A percentile compares a stretch with the other conserved stretches of the same genome.
These are phyloP conservation scores for Ogataea degrootiae DNA, from an alignment of 805 yeast species.

Conservation along the genomic window DNA sequence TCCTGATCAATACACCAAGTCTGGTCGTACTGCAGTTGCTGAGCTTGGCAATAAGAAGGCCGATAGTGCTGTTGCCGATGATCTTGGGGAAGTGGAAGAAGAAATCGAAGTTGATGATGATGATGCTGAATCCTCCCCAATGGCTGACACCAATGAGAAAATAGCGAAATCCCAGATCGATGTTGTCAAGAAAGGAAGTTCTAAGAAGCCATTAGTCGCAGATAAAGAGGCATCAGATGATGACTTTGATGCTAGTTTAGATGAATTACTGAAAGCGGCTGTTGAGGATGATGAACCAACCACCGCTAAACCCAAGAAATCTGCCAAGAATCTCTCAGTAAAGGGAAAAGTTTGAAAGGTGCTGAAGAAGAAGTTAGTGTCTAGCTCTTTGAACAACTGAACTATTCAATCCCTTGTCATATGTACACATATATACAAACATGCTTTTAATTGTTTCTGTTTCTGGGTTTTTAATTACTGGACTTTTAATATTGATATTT, in stretches of 20 bases:
- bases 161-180: not conserved
- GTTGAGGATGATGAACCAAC: not conserved
- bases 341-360: no score
- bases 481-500: not conserved
- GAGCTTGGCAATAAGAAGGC: not conserved
- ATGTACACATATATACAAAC: not conserved
- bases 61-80: not conserved
- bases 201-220: constrained; percentile 5
- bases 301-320: not conserved
- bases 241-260: constrained; percentile 14
- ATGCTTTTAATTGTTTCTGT: not conserved
- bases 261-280: not conserved
- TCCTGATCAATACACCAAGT: constrained; percentile 1
- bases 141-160: not conserved
- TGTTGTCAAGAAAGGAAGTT: constrained; percentile 10
- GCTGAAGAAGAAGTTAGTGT: no score
- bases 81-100: not conserved
- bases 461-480: not conserved
- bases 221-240: constrained; percentile 11
- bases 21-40: not conserved
- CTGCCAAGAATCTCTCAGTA: constrained; percentile 1
- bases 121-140: not conserved
- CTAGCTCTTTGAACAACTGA: no score
- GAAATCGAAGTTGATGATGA: not conserved
- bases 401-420: not conserved